These are phyloP conservation scores for Xylaria nigripes DNA, from an alignment of 495 filamentous ascomycete genomes.

Conservation along the genomic window DNA sequence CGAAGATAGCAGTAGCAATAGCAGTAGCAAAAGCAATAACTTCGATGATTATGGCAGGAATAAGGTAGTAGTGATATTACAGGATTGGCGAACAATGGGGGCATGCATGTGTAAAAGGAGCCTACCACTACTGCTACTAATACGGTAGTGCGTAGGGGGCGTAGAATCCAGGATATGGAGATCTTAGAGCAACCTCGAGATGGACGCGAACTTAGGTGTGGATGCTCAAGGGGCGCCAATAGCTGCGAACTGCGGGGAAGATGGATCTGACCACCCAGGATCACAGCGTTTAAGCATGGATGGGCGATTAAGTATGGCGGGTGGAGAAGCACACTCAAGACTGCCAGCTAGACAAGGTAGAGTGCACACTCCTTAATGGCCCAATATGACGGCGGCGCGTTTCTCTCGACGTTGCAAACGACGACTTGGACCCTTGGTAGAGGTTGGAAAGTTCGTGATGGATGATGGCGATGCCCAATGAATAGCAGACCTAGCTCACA, in stretches of 20 bases:
- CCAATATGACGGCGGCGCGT: constrained; percentile 1
- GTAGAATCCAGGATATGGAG: background rate
- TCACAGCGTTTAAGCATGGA: constrained; percentile 7
- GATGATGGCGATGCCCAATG: background rate
- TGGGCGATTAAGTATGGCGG: background rate
- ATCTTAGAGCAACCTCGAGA: background rate
- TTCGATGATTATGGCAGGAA: background rate
- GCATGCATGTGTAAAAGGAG: background rate
- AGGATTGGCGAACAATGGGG: background rate
- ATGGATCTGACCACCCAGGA: background rate
- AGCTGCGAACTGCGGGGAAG: constrained; percentile 10
- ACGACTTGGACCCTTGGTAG: background rate
- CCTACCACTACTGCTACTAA: background rate
- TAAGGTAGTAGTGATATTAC: background rate
- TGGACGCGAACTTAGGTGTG: background rate
- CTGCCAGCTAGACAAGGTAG: background rate
- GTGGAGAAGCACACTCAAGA: background rate
- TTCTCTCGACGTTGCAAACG: background rate
- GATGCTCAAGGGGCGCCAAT: background rate
- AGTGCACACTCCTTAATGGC: background rate
- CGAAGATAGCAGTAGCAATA: background rate
- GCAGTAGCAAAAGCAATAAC: background rate
- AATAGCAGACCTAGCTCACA: background rate
- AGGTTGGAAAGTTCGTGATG: background rate
- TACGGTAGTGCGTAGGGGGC: background rate